Evolutionary conservation across 2,329 filamentous ascomycete genomes (phyloP).

Genomic region (Epichloe gansuensis): DNA sequence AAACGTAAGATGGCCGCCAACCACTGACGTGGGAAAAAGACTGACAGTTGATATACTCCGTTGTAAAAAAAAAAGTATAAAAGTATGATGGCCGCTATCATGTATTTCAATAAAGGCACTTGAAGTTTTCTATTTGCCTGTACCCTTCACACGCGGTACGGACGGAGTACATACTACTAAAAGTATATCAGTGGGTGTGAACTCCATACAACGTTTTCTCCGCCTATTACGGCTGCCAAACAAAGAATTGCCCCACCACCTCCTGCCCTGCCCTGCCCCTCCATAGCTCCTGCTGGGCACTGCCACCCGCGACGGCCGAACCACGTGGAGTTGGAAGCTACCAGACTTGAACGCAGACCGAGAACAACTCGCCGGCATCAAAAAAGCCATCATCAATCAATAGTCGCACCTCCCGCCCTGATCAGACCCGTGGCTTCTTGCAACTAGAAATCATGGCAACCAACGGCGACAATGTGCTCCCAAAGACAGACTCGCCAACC

Average conservation of each 20-base stretch:
- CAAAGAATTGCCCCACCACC: not conserved
- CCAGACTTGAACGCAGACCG: not conserved
- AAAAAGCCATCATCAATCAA: too few relatives aligned
- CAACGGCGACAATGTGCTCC: conserved; percentile 14
- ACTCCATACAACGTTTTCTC: too few relatives aligned
- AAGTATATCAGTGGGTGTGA: too few relatives aligned
- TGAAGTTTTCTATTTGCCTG: too few relatives aligned
- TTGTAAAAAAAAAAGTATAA: too few relatives aligned
- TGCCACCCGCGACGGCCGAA: not conserved
- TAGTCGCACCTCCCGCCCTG: not conserved
- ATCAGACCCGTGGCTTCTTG: not conserved
- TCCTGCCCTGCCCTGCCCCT: not conserved
- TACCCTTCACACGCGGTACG: too few relatives aligned
- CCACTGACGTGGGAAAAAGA: not conserved
- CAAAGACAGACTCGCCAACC: conserved; percentile 37
- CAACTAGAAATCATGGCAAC: conserved; percentile 13
- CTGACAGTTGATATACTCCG: not conserved
- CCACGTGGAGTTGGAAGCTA: not conserved
- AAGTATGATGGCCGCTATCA: too few relatives aligned
- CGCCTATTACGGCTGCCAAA: not conserved
- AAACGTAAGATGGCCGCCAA: not conserved
- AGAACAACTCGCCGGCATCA: not conserved
- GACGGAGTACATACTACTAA: too few relatives aligned
- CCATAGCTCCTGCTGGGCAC: not conserved
- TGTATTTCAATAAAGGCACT: too few relatives aligned